phyloP scores from a whole-genome alignment of 805 yeast genomes.

The Grigorovia jiainica region DNA sequence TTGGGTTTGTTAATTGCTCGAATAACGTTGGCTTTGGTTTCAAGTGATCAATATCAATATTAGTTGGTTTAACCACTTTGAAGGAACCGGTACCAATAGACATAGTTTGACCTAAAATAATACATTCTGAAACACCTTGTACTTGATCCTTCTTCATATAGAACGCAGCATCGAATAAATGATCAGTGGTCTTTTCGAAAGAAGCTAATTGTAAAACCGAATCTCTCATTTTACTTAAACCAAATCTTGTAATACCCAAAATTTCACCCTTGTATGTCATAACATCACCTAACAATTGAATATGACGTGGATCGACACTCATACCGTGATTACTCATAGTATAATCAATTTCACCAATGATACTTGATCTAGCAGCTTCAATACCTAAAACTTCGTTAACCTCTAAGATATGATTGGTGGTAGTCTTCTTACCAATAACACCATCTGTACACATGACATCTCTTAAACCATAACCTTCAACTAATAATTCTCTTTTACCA shows the following conservation, averaged over 20 bases:
- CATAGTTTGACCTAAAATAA: constrained; percentile 96
- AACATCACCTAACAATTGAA: constrained; percentile 93
- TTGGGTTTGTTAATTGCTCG: constrained; percentile 26
- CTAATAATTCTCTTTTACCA: constrained; percentile 80
- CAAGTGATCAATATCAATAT: constrained; percentile 36
- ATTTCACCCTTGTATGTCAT: constrained; percentile 99
- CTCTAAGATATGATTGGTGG: constrained; percentile 88
- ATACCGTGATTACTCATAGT: constrained; percentile 99
- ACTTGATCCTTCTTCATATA: constrained; percentile 92
- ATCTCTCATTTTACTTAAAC: constrained; percentile 96
- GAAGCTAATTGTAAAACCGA: constrained; percentile 94
- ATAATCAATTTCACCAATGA: constrained; percentile 88
- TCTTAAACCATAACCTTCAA: constrained; percentile 94
- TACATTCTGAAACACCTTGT: constrained; percentile 97
- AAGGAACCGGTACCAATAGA: constrained; percentile 95
- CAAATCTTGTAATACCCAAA: constrained; percentile 94
- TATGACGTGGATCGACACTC: constrained; percentile 99
- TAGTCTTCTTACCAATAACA: constrained; percentile 76
- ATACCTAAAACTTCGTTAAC: constrained; percentile 86
- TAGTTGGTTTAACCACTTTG: constrained; percentile 60
- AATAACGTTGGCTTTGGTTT: constrained; percentile 37
- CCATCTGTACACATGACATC: constrained; percentile 98
- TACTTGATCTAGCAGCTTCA: constrained; percentile 93
- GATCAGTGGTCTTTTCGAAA: constrained; percentile 97
- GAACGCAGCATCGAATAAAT: constrained; percentile 94